Base-by-base conservation (phyloP, 2,329 filamentous ascomycete species). In the Chrysosporium keratinophilum region DNA sequence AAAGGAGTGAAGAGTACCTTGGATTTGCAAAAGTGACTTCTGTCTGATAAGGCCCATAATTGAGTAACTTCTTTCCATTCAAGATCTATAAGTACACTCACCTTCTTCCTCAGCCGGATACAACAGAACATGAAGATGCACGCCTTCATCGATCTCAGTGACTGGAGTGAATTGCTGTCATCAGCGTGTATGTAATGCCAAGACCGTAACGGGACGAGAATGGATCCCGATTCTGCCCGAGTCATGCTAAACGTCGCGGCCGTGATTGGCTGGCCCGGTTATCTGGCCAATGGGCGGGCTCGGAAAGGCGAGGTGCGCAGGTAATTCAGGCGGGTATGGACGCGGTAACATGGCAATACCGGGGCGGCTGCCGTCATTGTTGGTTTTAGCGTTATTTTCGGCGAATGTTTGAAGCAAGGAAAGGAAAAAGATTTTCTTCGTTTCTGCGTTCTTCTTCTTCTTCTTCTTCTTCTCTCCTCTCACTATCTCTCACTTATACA, bases 201-300 rank as follows among this genome's bases (percentile, higher is more conserved):
- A 48, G 31, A 3, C 34, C 28, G 5, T 10, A n/a, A 37, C 35
- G 35, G 35, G n/a, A 37, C 10, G 10, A n/a, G n/a, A 35, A 34
- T 34, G 50, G 50, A 46, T 52, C 51, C 51, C 51, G 51, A 49
- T 19, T 54, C 51, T 43, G 40, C 51, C 51, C 51, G 51, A 54
- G 44, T 42, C 35, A 47, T 54, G 39, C 37, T 10, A 48, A 42
- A 14, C 19, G 20, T 5, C 3, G 10, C 20, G 15, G 11, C n/a
- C 11, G 14, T 54, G 51, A 54, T 48, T 54, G 51, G 51, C 44
- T 49, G 17, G 3, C 23, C 2, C 2, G 5, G 5, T 1, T 7
- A 1, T 5, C 7, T 4, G 17, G 35, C 51, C 51, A 54, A 54
- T 54, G 7, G 43, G 44, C 12, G 9, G 2, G 10, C 19, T 14